These are phyloP conservation scores for Xylariaceae sp. DNA, from an alignment of 2,329 filamentous ascomycete species.

Conservation along the genomic window DNA sequence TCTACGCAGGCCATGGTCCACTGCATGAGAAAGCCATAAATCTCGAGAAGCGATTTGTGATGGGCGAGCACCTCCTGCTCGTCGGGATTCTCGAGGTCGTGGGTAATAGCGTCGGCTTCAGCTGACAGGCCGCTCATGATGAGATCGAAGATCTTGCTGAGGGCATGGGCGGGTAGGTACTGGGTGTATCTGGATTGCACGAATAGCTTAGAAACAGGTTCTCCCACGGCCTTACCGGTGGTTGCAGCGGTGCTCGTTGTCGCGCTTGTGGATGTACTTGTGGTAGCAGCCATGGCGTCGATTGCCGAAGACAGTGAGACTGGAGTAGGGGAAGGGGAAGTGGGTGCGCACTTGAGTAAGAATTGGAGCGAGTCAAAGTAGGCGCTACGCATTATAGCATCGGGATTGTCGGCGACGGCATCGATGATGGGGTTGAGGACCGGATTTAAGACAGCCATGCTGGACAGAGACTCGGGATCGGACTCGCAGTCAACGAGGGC, in stretches of 20 bases:
- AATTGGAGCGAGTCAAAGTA: slow-evolving; percentile 93
- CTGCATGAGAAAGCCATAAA: slow-evolving; percentile 89
- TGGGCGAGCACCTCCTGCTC: slow-evolving; percentile 82
- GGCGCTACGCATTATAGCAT: slow-evolving; percentile 73
- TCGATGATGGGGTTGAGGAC: slow-evolving; percentile 91
- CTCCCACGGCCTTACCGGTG: slow-evolving; percentile 31
- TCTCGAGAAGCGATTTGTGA: slow-evolving; percentile 88
- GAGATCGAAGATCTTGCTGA: slow-evolving; percentile 91
- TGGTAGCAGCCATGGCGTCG: slow-evolving; percentile 6
- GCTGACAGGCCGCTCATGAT: slow-evolving; percentile 80
- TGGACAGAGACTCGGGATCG: slow-evolving; percentile 78
- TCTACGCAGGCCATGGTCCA: slow-evolving; percentile 96
- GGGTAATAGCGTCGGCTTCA: slow-evolving; percentile 79
- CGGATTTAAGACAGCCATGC: slow-evolving; percentile 68
- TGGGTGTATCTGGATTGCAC: slow-evolving; percentile 71
- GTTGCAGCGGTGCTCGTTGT: background rate
- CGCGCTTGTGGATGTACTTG: background rate
- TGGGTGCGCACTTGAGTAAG: slow-evolving; percentile 84
- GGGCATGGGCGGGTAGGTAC: slow-evolving; percentile 70
- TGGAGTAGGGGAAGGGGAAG: slow-evolving; percentile 38
- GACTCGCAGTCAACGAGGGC: slow-evolving; percentile 87
- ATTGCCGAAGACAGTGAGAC: slow-evolving; percentile 12
- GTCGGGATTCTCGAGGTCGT: slow-evolving; percentile 79
- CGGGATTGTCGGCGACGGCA: slow-evolving; percentile 84
- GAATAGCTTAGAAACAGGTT: slow-evolving; percentile 60